phyloP scores from a whole-genome alignment of 768 basidiomycete species.

The Kwoniella sp. region DNA sequence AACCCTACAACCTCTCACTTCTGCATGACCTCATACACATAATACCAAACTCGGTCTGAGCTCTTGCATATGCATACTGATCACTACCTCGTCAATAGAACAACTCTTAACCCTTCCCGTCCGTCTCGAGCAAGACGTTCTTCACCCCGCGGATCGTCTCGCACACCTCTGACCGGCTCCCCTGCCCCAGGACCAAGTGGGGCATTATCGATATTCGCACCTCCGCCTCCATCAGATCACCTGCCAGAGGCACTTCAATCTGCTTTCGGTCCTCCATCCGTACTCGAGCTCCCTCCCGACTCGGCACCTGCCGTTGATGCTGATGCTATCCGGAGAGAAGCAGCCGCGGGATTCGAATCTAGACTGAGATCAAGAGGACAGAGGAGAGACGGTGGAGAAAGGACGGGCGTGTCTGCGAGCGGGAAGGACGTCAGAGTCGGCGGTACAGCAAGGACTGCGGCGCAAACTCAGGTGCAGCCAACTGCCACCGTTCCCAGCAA shows the following conservation, averaged over 20 bases:
- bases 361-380: conserved; percentile 24
- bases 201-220: conserved; percentile 31
- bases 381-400: conserved; percentile 27
- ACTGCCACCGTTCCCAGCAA: conserved; percentile 17
- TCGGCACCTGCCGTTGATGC: conserved; percentile 21
- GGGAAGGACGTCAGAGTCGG: conserved; percentile 49
- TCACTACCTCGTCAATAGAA: conserved; percentile 1
- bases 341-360: conserved; percentile 41
- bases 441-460: conserved; percentile 26
- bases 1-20: not conserved
- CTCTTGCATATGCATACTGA: conserved; percentile 2
- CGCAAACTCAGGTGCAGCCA: conserved; percentile 4
- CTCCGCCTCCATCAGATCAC: conserved; percentile 19
- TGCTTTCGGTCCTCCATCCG: conserved; percentile 6
- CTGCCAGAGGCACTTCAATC: conserved; percentile 33
- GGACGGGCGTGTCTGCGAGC: conserved; percentile 39
- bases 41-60: no score
- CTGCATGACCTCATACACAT: not conserved
- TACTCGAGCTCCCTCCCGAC: not conserved
- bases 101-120: not conserved
- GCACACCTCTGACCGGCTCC: conserved; percentile 9
- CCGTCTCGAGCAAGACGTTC: conserved; percentile 13
- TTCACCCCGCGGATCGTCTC: conserved; percentile 5
- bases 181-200: conserved; percentile 13
- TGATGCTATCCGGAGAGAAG: conserved; percentile 36